Evolutionary conservation across 441 rosid genomes (phyloP).

Genomic region (Eugenia klotzschiana): DNA sequence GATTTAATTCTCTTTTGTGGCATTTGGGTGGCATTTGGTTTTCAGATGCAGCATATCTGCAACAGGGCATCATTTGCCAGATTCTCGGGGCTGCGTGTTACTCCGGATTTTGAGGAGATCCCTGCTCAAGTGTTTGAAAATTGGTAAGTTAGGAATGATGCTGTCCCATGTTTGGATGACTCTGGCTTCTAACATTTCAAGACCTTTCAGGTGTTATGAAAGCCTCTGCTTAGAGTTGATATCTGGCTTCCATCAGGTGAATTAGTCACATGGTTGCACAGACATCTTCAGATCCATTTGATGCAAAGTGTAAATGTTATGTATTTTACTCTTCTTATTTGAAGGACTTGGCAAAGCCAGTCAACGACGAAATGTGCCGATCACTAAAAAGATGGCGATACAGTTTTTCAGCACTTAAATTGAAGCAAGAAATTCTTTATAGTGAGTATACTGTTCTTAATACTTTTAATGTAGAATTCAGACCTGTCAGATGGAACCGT

Average conservation of each 20-base stretch:
- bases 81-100: constrained; percentile 76
- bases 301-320: not conserved
- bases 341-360: constrained; percentile 81
- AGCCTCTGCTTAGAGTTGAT: constrained; percentile 73
- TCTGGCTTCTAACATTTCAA: constrained; percentile 8
- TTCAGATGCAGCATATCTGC: constrained; percentile 84
- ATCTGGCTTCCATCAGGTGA: constrained; percentile 93
- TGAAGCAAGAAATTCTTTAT: constrained; percentile 86
- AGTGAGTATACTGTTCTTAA: constrained; percentile 38
- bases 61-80: constrained; percentile 78
- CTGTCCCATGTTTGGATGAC: not conserved
- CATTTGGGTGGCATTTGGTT: not conserved
- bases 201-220: constrained; percentile 70
- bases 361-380: constrained; percentile 65
- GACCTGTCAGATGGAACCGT: not conserved
- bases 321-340: constrained; percentile 1
- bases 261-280: not conserved
- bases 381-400: constrained; percentile 70
- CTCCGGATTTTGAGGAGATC: constrained; percentile 87
- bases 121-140: constrained; percentile 76
- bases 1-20: not conserved
- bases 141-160: constrained; percentile 31
- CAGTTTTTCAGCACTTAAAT: constrained; percentile 71
- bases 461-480: not conserved
- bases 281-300: not conserved